Evolutionary conservation across 177 flowering plant genomes (phyloP), one percentile per base, ranked within the genome.

Genomic region (Vitis hybrid): DNA sequence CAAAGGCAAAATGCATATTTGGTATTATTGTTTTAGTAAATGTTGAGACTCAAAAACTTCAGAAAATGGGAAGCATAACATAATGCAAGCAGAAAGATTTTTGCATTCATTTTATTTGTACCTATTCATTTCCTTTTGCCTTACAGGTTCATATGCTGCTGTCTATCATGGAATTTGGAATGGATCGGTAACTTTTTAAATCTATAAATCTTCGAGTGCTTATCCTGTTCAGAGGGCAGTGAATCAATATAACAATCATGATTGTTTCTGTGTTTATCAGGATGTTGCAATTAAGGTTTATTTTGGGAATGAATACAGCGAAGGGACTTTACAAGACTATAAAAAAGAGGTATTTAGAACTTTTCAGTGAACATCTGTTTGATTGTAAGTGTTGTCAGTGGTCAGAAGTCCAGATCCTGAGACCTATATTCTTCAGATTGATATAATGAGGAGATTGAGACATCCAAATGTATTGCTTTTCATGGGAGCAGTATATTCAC

Each of bases 261-360:
- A 45, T 60, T 58, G 16, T 45, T 74, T 70, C 3, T 64, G 20
- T 70, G 39, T 65, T 71, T 63, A 19, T 51, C 69, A 93, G 98
- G 98, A 93, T 82, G 95, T 93, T 74, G 97, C 97, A 4, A 73
- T 91, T 51, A 93, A 93, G 79, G 84, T 91, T 55, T 91, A 83
- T 71, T 63, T 78, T 64, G 85, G 71, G 45, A 77, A 76, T 77
- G 87, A 87, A 50, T 86, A 84, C 62, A 78, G 7, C 54, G 91
- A 89, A 26, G 86, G 76, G 22, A 88, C 83, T 65, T 77, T 88
- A 63, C 69, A 69, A 5, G 92, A 84, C 79, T 88, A 85, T 81
- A 83, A 73, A 70, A 91, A 88, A 61, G 98, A 93, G 98, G 98
- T 91, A 71, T 9, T 19, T 3, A 5, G 16, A 67, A 12, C 12